Conservation (phyloP, 148 eudicot genomes). For the Vaccinium corymbosum region DNA sequence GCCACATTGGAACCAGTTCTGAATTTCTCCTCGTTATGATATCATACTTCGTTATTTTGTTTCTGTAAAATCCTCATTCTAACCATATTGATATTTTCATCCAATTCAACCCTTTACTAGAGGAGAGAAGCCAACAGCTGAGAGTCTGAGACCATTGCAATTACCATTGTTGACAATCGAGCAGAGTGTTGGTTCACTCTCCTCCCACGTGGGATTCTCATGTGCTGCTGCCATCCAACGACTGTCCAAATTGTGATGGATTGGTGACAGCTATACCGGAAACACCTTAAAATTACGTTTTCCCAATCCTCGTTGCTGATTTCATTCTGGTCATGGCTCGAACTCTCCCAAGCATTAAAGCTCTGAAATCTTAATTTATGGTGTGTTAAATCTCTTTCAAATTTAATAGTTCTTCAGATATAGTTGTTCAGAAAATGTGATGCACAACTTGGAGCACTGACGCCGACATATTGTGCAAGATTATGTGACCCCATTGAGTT, state of each 20-base stretch:
- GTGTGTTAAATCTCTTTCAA: neutral
- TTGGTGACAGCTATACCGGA: conserved; percentile 46
- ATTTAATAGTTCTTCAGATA: neutral
- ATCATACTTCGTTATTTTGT: no score
- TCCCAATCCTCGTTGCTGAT: no score
- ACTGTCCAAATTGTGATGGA: conserved; percentile 86
- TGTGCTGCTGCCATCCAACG: conserved; percentile 73
- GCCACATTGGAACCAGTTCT: no score
- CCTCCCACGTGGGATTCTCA: conserved; percentile 67
- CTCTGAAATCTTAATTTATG: neutral
- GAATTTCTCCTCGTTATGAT: no score
- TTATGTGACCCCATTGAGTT: neutral
- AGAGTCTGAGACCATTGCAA: conserved; percentile 49
- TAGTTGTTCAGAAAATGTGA: no score
- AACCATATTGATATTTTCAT: neutral
- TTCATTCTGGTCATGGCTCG: neutral
- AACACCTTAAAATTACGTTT: neutral
- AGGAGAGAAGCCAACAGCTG: conserved; percentile 81
- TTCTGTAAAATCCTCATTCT: no score
- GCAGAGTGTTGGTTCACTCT: conserved; percentile 73
- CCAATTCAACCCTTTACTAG: conserved; percentile 29
- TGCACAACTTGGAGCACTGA: no score
- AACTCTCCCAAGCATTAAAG: neutral
- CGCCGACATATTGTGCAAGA: neutral
- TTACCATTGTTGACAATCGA: conserved; percentile 77